These are phyloP conservation scores for Penicillium hordei DNA, from an alignment of 2,329 filamentous ascomycete genomes.

Conservation along the genomic window DNA sequence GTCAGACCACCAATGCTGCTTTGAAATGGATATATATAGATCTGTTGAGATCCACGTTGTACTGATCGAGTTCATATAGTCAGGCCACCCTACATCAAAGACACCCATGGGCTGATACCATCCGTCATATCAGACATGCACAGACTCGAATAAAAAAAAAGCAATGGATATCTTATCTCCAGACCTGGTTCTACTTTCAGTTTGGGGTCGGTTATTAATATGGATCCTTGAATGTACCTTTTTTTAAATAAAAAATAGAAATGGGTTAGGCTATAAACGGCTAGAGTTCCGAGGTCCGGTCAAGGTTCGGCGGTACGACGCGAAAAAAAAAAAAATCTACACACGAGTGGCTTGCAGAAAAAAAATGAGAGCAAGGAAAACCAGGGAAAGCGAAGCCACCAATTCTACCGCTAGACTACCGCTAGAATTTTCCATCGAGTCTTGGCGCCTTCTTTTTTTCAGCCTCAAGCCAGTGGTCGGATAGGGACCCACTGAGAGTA, in stretches of 20 bases:
- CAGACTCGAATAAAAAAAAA: neutral
- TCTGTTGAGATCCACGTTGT: neutral
- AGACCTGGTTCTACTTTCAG: neutral
- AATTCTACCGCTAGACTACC: neutral
- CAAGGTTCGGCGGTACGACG: neutral
- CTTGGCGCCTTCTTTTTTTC: neutral
- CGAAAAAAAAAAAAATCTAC: neutral
- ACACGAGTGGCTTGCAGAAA: neutral
- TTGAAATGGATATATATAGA: neutral
- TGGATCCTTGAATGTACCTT: too few species aligned
- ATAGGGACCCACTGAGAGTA: neutral
- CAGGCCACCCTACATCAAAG: neutral
- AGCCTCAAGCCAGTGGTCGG: neutral
- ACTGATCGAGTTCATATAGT: neutral
- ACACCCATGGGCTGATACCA: neutral
- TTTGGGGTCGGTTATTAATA: too few species aligned
- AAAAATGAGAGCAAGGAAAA: neutral
- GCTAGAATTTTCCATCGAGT: constrained; percentile 1
- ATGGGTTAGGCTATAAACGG: neutral
- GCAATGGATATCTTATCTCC: too few species aligned
- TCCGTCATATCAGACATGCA: neutral
- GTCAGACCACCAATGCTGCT: neutral
- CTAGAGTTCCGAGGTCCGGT: neutral
- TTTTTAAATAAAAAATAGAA: too few species aligned
- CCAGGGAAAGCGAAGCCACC: neutral